Base-by-base conservation (phyloP, 306 rosid genomes). In the Luffa aegyptiaca region DNA sequence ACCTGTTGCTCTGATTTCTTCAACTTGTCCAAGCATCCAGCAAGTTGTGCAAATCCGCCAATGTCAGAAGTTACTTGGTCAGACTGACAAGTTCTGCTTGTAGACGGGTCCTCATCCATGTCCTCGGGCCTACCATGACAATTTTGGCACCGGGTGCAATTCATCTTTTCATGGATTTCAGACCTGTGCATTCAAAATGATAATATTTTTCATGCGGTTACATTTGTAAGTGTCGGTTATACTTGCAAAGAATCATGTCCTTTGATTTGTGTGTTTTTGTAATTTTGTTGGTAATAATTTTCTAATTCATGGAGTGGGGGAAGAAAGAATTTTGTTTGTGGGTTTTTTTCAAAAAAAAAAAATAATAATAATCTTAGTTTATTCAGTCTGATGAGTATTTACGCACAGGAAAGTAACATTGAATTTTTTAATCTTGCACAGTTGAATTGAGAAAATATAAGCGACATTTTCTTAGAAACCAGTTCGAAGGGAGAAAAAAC, bases 1-100 rank as follows among this genome's bases (percentile, higher is more conserved):
- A 92, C 98, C 98, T 94, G 98, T 90, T 85, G 91, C 84, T 94
- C 98, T 33, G 97, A 94, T 85, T 84, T 87, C 89, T 86, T 94
- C 81, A 94, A 82, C 84, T 90, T 87, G 79, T 84, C 85, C 57
- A 92, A 83, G 91, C 97, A 90, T 87, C 98, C 98, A 41, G 97
- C 63, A 81, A 81, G 84, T 84, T 89, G 89, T 65, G 98, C 98
- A 88, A 94, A 94, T 90, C 97, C 97, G 57, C 98, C 98, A 75
- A 92, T 90, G 81, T 94, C 98, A 80, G 86, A 68, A 80, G 64
- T 84, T 79, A 87, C 90, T 80, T 84, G 91, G 79, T 80, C 86
- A 41, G 84, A 77, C 83, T 84, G 89, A 71, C 88, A 57, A 74
- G 75, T 59, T 65, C 37, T 18, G 69, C n/a, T 48, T 16, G 81